Conservation (phyloP, 352 stramenopile species). For the Globisporangium abappressorium region DNA sequence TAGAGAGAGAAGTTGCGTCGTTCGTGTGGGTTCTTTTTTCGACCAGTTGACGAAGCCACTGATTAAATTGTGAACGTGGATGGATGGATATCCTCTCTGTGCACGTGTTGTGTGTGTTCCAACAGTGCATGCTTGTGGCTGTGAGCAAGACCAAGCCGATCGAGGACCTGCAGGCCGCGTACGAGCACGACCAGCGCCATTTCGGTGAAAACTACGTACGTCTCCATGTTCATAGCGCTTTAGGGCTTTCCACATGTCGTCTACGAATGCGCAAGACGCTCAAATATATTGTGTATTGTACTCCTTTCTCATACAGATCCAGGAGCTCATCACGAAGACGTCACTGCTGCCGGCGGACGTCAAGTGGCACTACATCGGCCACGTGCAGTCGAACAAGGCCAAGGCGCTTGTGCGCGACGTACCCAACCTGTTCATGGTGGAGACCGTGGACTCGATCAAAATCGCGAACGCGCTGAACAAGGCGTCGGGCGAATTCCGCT, state of each 20-base stretch:
- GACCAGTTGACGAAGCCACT: not conserved
- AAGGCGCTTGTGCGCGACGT: conserved; percentile 90
- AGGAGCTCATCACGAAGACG: conserved; percentile 97
- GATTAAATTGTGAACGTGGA: not conserved
- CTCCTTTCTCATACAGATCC: conserved; percentile 46
- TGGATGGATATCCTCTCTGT: not conserved
- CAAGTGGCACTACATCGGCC: conserved; percentile 98
- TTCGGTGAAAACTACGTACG: conserved; percentile 99
- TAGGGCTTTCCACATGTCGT: too few species aligned
- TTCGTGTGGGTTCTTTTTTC: not conserved
- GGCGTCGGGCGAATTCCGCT: conserved; percentile 62
- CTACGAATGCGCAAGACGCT: not conserved
- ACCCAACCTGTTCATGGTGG: conserved; percentile 92
- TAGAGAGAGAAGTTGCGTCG: not conserved
- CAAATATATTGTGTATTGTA: not conserved
- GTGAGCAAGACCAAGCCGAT: conserved; percentile 95
- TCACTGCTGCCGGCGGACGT: conserved; percentile 85
- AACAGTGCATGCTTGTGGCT: conserved; percentile 82
- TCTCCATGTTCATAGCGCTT: not conserved
- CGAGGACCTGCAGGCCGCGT: conserved; percentile 84
- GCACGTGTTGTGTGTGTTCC: not conserved
- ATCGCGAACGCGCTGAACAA: conserved; percentile 95
- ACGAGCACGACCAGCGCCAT: conserved; percentile 89
- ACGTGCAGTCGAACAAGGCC: conserved; percentile 98
- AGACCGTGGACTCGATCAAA: conserved; percentile 97